These are phyloP conservation scores for Wickerhamomyces tratensis DNA, from an alignment of 805 yeast species.

Conservation along the genomic window DNA sequence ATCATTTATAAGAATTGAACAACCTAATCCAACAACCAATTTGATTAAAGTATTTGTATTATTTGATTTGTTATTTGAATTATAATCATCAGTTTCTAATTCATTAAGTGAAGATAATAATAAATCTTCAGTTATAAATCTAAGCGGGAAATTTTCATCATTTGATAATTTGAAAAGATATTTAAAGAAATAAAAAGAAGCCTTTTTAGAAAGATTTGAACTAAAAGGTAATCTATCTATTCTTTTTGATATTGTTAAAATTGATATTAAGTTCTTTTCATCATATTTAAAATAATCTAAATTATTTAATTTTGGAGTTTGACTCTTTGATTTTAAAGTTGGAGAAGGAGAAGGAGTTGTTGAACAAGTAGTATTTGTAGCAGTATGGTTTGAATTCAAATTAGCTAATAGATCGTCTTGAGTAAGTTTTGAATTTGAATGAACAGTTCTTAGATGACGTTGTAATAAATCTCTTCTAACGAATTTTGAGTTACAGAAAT, in stretches of 20 bases:
- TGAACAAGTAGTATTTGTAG: not conserved
- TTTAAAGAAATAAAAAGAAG: not conserved
- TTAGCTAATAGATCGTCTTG: not conserved
- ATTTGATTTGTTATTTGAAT: not conserved
- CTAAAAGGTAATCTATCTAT: conserved; percentile 8
- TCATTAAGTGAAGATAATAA: too few relatives aligned
- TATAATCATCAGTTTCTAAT: too few relatives aligned
- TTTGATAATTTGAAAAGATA: not conserved
- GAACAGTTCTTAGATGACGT: conserved; percentile 74
- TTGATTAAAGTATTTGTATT: too few relatives aligned
- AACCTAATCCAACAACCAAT: too few relatives aligned
- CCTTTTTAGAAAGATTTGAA: not conserved
- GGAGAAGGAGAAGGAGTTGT: not conserved
- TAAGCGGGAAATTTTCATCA: too few relatives aligned
- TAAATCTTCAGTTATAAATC: too few relatives aligned
- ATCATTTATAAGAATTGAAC: too few relatives aligned
- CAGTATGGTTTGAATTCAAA: conserved; percentile 11
- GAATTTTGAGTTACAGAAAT: conserved; percentile 59
- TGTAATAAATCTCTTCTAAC: conserved; percentile 72
- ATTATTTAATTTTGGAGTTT: too few relatives aligned
- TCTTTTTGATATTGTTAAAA: conserved; percentile 22
- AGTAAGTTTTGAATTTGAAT: conserved; percentile 21
- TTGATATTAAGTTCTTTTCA: conserved; percentile 23
- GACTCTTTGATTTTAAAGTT: not conserved
- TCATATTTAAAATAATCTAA: conserved; percentile 3